Base-by-base conservation (phyloP, 768 basidiomycete genomes). In the Cyclocybe cylindracea region DNA sequence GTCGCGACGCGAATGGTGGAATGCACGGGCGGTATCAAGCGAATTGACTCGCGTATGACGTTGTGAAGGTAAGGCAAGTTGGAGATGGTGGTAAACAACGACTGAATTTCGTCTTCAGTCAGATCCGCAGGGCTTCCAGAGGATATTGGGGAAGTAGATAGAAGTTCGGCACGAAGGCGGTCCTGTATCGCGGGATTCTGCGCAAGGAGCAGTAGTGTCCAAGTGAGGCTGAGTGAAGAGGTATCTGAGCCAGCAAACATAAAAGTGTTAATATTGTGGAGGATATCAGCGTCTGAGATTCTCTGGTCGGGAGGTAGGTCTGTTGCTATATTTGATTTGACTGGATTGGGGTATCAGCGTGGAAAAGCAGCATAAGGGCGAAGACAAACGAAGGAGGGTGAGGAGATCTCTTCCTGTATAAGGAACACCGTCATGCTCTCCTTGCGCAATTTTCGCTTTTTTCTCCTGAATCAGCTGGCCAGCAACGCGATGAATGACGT, bases 201-300 rank as follows among this genome's bases (percentile, higher is more conserved):
- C 0, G 91, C 84, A 36, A 97, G 79, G 11, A 89, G 72, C 51
- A 85, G 73, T n/a, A 96, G 67, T 2, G 86, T 85, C 94, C 94
- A 97, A 0, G 90, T 90, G 39, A 96, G 70, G 4, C 86, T 80
- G 29, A 94, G 81, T 2, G 89, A 89, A 9, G 87, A 87, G 0
- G 92, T 91, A 61, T 95, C 92, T 10, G 93, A 91, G 4, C 94
- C 94, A 16, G 89, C 91, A 64, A 94, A 92, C 78, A 94, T 84
- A 66, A 95, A 89, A 0, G 92, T 94, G 59, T 89, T 91, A 67
- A 95, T 85, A 53, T 85, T 93, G 61, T 91, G 76, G 9, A 94
- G 75, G 45, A 95, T 86, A 61, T 96, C 94, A 31, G 88, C 84
- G 62, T 97, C 94, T 0, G 92, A 88, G 57, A 96, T 85, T 34